A percentile compares a stretch with the other conserved stretches of the same genome.
Evolutionary conservation across 176 grass and related monocot genomes (phyloP).

Genomic region (Oryza rufipogon): DNA sequence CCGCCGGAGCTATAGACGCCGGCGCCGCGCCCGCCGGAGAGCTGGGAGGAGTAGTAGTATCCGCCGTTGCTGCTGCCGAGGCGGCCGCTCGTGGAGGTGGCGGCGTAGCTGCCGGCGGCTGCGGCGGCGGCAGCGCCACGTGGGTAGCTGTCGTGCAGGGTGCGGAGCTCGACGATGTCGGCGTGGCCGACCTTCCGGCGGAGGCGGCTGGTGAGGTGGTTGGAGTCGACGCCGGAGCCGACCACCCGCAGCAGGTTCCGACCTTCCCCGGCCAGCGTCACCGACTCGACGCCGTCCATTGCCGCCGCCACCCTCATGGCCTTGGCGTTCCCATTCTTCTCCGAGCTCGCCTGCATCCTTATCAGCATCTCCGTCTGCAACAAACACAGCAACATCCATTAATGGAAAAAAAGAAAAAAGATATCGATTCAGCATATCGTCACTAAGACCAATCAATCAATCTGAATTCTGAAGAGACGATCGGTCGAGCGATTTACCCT

Average conservation of each 20-base stretch:
- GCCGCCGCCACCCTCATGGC: conserved; percentile 50
- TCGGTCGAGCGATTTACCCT: too few species aligned
- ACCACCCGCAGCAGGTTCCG: conserved; percentile 42
- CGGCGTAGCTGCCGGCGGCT: too few species aligned
- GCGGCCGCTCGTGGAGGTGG: neutral
- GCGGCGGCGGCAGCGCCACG: too few species aligned
- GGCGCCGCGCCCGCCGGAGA: neutral
- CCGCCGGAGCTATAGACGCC: too few species aligned
- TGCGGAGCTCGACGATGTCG: conserved; percentile 52
- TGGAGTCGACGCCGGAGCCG: conserved; percentile 55
- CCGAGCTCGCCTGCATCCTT: conserved; percentile 24
- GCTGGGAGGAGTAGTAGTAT: neutral
- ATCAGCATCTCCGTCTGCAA: conserved; percentile 50
- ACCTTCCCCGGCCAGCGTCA: conserved; percentile 45
- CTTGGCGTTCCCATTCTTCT: conserved; percentile 45
- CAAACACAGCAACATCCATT: neutral
- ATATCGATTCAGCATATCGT: too few species aligned
- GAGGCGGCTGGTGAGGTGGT: conserved; percentile 44
- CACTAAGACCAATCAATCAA: too few species aligned
- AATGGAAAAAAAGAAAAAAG: too few species aligned
- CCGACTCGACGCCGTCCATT: conserved; percentile 44
- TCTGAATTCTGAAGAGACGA: too few species aligned
- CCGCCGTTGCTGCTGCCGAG: neutral
- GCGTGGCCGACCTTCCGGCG: conserved; percentile 46
- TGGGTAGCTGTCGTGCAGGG: neutral